phyloP scores from a whole-genome alignment of 1,284 basidiomycete genomes.

The Naganishia liquefaciens region DNA sequence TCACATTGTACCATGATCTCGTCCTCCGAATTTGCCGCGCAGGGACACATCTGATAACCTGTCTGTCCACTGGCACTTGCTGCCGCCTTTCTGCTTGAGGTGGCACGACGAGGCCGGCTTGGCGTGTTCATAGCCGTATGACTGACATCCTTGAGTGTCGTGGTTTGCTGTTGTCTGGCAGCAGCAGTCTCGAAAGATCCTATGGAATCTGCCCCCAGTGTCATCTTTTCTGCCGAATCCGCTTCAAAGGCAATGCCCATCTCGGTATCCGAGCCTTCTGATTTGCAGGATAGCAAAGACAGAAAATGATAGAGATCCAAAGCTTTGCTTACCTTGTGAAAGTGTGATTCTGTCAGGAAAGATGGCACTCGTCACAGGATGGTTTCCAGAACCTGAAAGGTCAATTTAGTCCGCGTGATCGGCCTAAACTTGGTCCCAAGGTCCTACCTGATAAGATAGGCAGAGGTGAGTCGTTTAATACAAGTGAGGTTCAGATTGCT shows the following conservation, averaged over 20 bases:
- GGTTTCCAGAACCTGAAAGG: neutral
- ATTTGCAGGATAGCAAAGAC: neutral
- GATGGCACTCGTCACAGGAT: slow-evolving; percentile 12
- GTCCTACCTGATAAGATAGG: neutral
- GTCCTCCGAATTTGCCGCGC: slow-evolving; percentile 24
- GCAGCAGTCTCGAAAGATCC: slow-evolving; percentile 6
- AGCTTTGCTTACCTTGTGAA: neutral
- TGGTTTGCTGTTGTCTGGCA: neutral
- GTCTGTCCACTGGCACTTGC: neutral
- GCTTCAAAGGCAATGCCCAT: neutral
- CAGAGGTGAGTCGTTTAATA: too few relatives aligned
- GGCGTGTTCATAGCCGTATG: neutral
- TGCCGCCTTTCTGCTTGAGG: neutral
- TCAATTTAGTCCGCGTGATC: neutral
- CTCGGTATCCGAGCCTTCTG: neutral
- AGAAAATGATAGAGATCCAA: neutral
- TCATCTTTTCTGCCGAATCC: neutral
- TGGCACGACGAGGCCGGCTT: neutral
- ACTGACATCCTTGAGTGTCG: neutral
- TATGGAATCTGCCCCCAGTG: slow-evolving; percentile 14
- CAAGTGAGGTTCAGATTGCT: neutral
- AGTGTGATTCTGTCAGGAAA: neutral
- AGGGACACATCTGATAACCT: slow-evolving; percentile 19
- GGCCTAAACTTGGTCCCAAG: neutral
- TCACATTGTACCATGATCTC: slow-evolving; percentile 33